Evolutionary conservation across 352 stramenopile genomes (phyloP).

Genomic region (Phytopythium helicoides): DNA sequence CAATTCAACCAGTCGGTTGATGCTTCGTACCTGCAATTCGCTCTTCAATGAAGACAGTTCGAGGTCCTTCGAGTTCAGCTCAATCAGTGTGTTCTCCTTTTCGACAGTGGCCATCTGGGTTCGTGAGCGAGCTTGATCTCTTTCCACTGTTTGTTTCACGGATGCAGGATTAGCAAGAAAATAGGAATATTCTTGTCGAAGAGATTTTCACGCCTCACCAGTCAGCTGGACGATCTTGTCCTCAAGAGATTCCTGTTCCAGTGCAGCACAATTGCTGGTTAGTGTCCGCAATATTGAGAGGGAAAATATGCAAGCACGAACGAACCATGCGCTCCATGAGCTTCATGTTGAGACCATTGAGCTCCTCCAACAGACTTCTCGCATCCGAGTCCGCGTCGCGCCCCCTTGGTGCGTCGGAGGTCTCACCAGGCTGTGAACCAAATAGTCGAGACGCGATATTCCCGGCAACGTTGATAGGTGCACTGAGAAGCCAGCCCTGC

Average conservation of each 20-base stretch:
- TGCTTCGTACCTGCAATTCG: conserved; percentile 39
- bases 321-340: conserved; percentile 75
- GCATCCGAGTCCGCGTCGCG: conserved; percentile 32
- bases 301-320: conserved; percentile 16
- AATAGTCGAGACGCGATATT: conserved; percentile 69
- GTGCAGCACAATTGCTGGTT: background rate
- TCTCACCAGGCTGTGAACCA: conserved; percentile 39
- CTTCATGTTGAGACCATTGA: conserved; percentile 86
- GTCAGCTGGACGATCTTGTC: conserved; percentile 67
- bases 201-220: conserved; percentile 9
- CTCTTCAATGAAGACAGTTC: conserved; percentile 43
- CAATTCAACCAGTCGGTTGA: no score
- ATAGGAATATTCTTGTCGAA: no score
- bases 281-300: background rate
- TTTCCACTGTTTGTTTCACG: conserved; percentile 63
- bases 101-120: conserved; percentile 60
- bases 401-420: conserved; percentile 4
- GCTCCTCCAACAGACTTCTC: conserved; percentile 77
- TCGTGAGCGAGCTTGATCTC: conserved; percentile 71
- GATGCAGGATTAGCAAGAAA: no score
- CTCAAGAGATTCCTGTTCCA: conserved; percentile 64
- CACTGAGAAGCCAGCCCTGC: conserved; percentile 64
- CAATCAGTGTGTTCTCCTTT: conserved; percentile 55
- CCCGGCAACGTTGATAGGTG: conserved; percentile 58
- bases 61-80: conserved; percentile 44